phyloP scores from a whole-genome alignment of 768 basidiomycete species.

The Favolaschia claudopus region DNA sequence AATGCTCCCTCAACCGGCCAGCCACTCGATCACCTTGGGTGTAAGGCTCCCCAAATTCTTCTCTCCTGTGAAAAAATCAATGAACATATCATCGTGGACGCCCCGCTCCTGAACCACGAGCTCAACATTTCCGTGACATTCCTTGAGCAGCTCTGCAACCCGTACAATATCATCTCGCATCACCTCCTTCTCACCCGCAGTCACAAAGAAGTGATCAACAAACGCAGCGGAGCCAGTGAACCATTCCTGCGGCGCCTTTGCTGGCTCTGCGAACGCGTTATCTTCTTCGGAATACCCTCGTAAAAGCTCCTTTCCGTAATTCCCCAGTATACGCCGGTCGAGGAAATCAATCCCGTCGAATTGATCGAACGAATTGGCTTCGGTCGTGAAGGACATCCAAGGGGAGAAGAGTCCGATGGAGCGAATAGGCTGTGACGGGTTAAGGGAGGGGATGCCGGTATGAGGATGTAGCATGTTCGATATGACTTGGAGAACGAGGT shows the following conservation, averaged over 20 bases:
- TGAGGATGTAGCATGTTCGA: constrained; percentile 47
- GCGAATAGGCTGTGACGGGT: constrained; percentile 32
- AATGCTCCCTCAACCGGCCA: too few species aligned
- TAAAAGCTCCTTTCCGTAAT: constrained; percentile 29
- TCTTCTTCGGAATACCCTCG: constrained; percentile 20
- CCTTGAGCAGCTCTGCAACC: constrained; percentile 26
- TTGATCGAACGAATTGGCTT: constrained; percentile 16
- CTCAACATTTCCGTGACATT: constrained; percentile 13
- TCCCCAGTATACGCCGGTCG: constrained; percentile 9
- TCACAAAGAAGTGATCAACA: constrained; percentile 36
- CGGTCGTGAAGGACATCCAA: constrained; percentile 30
- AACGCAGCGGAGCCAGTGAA: constrained; percentile 33
- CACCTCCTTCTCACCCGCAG: constrained; percentile 36
- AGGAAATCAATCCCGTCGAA: constrained; percentile 33
- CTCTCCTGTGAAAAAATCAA: constrained; percentile 24
- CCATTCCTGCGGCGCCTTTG: constrained; percentile 37
- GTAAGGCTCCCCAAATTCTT: constrained; percentile 18
- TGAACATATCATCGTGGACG: constrained; percentile 24
- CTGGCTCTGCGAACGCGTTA: constrained; percentile 34
- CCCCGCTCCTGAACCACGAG: constrained; percentile 26
- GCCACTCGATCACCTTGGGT: constrained; percentile 14
- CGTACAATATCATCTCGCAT: constrained; percentile 36
- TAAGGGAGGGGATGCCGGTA: constrained; percentile 32
- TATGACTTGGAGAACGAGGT: constrained; percentile 44
- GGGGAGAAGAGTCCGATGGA: constrained; percentile 46